These are phyloP conservation scores for Cydonia oblonga DNA, from an alignment of 331 rosid species.

Conservation along the genomic window DNA sequence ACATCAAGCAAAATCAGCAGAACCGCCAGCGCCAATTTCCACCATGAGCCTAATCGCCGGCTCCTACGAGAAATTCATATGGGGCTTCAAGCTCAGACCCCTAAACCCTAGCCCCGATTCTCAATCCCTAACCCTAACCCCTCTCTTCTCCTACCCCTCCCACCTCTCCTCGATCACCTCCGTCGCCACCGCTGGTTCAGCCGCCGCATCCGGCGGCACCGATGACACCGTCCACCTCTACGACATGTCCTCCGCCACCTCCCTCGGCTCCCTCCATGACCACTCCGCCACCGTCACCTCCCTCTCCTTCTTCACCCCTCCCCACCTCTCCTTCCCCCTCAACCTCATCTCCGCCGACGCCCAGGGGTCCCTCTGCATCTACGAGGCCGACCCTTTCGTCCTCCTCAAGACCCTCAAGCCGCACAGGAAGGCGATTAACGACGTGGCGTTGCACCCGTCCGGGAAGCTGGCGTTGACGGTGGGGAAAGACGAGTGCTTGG, in stretches of 20 bases:
- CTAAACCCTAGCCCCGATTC: neutral
- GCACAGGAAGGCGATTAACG: constrained; percentile 58
- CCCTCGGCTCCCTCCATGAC: constrained; percentile 72
- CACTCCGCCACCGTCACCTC: constrained; percentile 70
- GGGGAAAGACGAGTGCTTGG: constrained; percentile 61
- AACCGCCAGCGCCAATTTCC: neutral
- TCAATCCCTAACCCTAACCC: constrained; percentile 38
- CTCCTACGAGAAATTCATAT: constrained; percentile 73
- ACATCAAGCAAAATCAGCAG: neutral
- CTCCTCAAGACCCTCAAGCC: constrained; percentile 53
- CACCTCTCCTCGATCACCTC: constrained; percentile 63
- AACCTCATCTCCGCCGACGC: constrained; percentile 81
- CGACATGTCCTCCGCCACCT: constrained; percentile 47
- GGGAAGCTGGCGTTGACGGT: constrained; percentile 79
- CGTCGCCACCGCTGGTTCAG: constrained; percentile 58
- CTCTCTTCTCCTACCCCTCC: constrained; percentile 78
- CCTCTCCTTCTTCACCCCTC: constrained; percentile 64
- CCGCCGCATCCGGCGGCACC: constrained; percentile 84
- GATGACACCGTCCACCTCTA: constrained; percentile 86
- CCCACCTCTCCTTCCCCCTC: constrained; percentile 57
- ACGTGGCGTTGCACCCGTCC: constrained; percentile 66
- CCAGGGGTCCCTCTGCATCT: constrained; percentile 56
- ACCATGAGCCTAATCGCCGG: constrained; percentile 75
- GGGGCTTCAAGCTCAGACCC: constrained; percentile 73
- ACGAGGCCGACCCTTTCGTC: constrained; percentile 76